Base-by-base conservation (phyloP, 2,329 filamentous ascomycete genomes). In the Colletotrichum siamense region DNA sequence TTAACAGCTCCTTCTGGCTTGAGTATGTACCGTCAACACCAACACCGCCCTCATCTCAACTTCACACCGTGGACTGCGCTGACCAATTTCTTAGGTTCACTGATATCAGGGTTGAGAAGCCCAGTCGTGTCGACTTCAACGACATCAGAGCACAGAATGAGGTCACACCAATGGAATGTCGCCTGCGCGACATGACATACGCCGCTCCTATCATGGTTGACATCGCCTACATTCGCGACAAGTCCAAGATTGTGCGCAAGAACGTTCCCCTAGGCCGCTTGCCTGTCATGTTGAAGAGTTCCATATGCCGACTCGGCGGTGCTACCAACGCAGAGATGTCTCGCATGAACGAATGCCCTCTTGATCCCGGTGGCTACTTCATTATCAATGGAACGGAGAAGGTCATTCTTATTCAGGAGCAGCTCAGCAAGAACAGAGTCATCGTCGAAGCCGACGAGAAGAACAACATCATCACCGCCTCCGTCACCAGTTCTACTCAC, bases 351-450 rank as follows among this genome's bases (percentile, higher is more conserved):
- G 97, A 99, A 86, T 99, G 97, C 82, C 95, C 97, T 16, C 89
- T 99, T 55, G 97, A 99, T 82, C 97, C 98, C 1, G 97, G 97
- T 78, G 97, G 97, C 69, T 99, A 99, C 85, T 99, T 99, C 82
- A 97, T 99, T 81, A 96, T 99, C 79, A 95, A 96, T 81, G 97
- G 97, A 63, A 98, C 98, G 24, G 97, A 99, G 85, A 99, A 99
- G 88, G 97, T 99, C 80, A 99, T 99, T 82, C 88, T 99, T 59
- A 98, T 99, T 16, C 97, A 99, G 85, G 98, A 99, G 83, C 97
- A 99, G 86, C 88, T 99, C 83, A 99, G 97, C 90, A 99, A 99
- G 91, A 99, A 99, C 86, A 93, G 97, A 88, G 95, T 99, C 81
- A 98, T 99, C 83, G 96, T 99, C 18, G 98, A 99, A 86, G 94